Evolutionary conservation across 1,284 basidiomycete genomes (phyloP), one percentile per base, ranked within the genome.

Genomic region (Austroboletus sp.): DNA sequence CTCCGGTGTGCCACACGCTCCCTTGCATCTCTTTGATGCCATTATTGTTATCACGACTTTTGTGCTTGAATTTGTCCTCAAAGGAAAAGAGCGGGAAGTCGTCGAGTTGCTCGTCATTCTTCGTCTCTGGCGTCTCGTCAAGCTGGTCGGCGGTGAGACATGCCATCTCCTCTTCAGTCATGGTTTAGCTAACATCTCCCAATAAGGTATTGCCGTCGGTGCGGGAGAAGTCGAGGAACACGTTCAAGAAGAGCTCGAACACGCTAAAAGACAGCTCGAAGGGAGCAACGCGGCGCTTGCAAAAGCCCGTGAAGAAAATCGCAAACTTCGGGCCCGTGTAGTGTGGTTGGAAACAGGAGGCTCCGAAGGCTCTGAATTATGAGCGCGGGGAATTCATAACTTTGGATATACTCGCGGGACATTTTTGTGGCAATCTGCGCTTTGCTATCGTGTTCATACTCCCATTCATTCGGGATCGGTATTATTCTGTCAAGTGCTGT

Each of bases 101-200:
- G 82, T 79, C 2, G 75, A 73, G 6, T 65, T 89, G 19, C 74
- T 89, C 32, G 71, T 89, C 39, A 67, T 85, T 8, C 68, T 89
- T 16, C 85, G 87, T 62, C 60, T 89, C 9, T 88, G 86, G 85
- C 72, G 87, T 26, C 68, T 89, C 19, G 75, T 89, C 23, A 86
- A 88, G 59, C 69, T 89, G 10, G 80, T 87, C 16, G 82, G 82
- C 72, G 84, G 85, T 86, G 51, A 57, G 55, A 44, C n/a, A 13
- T 30, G 31, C 13, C 11, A 29, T 42, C 39, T 49, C 37, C 43
- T 36, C 37, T 42, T 36, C 19, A 16, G 21, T 11, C 39, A 7
- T 40, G 12, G 25, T 11, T 40, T 16, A 4, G 30, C 41, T 52
- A 45, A 51, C 48, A 23, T 36, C 21, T 29, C 51, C 39, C 41